Evolutionary conservation across 2,329 filamentous ascomycete species (phyloP), one percentile per base, ranked within the genome.

Genomic region (Myrmaecium sp.): DNA sequence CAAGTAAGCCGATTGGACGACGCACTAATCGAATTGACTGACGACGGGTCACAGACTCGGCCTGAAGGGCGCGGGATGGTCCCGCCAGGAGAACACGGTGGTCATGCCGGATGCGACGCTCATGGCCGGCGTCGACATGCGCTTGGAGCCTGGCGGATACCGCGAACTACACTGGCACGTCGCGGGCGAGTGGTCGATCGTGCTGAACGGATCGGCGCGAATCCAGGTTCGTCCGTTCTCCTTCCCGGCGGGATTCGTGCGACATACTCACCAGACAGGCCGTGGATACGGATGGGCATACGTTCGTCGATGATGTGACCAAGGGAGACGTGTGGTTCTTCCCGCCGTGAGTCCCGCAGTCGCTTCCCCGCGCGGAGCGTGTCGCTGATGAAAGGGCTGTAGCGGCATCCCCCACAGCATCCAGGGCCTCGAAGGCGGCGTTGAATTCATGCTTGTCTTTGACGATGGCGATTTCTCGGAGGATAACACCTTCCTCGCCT

Each of bases 51-150:
- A 55, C 19, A 42, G 52, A 6, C 21, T 28, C 16, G 32, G 34
- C 12, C 30, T 45, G 14, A 44, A 57, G 10, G 35, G 48, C 21
- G 47, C 63, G 1, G 67, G 66, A 10, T 72, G 58, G 65, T 57
- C 64, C 20, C 49, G 63, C 3, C 57, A 69, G 41, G 61, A 69
- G 41, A 69, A 69, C 37, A 47, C 39, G 0, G 45, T 44, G 1
- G 60, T 65, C 6, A 52, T 72, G 31, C 66, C 67, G 1, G 40
- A 25, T 14, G 32, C 34, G 5, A 35, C 21, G 2, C 23, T 18
- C 18, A 35, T 36, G 30, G 32, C 33, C 4, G 34, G 34, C 18
- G 34, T 33, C 11, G 28, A 36, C 19, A 35, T 35, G 33, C 16
- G 34, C 14, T 20, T 36, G 3, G 32, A 34, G 26, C 27, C 32